Evolutionary conservation across 192 early-diverging fungal genomes (phyloP).

Genomic region (Phlyctochytrium arcticum): DNA sequence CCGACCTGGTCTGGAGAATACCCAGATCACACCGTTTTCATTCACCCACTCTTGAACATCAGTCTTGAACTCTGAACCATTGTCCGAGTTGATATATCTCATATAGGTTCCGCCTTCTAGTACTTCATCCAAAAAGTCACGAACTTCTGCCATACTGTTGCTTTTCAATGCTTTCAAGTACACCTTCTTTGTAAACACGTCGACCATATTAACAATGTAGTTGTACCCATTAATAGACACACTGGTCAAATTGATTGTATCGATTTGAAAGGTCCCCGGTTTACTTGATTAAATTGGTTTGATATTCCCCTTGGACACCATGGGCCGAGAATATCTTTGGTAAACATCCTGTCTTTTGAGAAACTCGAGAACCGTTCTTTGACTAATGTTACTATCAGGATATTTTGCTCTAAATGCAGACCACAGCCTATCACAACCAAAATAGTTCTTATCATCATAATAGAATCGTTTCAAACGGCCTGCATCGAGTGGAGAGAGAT

Average conservation of each 20-base stretch:
- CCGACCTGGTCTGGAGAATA: background rate
- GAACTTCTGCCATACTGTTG: background rate
- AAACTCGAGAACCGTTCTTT: slow-evolving; percentile 2
- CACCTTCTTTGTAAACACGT: background rate
- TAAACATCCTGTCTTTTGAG: background rate
- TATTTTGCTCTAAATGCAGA: background rate
- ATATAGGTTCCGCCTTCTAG: background rate
- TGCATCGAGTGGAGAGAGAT: background rate
- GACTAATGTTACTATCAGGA: slow-evolving; percentile 5
- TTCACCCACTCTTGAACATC: background rate
- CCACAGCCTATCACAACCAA: slow-evolving; percentile 2
- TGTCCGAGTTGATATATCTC: background rate
- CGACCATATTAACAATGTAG: background rate
- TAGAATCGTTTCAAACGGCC: background rate
- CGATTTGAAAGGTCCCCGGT: slow-evolving; percentile 3
- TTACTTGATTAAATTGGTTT: background rate
- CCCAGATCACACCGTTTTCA: background rate
- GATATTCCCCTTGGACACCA: background rate
- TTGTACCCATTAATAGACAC: background rate
- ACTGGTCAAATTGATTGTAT: background rate
- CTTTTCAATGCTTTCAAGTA: background rate
- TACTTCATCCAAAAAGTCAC: background rate
- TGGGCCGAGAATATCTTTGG: background rate
- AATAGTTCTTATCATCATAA: background rate
- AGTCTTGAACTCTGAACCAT: background rate